Evolutionary conservation across 768 basidiomycete genomes (phyloP), one percentile per base, ranked within the genome.

Genomic region (Suillus occidentalis): DNA sequence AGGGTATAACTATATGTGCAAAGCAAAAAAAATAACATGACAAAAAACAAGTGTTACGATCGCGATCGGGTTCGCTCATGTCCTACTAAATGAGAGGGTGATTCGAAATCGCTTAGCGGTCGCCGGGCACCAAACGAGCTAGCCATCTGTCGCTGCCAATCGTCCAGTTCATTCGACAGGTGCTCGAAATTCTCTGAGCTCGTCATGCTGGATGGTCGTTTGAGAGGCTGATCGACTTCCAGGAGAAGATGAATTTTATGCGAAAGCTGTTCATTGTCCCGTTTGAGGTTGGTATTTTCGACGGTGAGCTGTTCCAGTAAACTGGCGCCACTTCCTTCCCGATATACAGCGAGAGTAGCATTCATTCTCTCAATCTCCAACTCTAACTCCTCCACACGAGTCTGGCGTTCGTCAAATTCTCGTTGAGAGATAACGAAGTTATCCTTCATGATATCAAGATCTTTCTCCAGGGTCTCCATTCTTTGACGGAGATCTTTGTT

Each of bases 161-260:
- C 91, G 68, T 94, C 92, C 72, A 94, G 76, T 73, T 94, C 91
- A 71, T 85, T 90, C 50, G 89, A 91, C 55, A 93, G 85, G 68
- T 90, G 83, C 72, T 91, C 90, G 68, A 91, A 91, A 72, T 92
- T 91, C 71, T 94, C 93, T 22, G 90, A 92, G 78, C 92, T 94
- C 39, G 92, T 90, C 64, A 85, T 87, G 72, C 92, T 94, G 56
- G 83, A 80, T 50, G 88, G 86, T 39, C 85, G 85, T 37, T 87
- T 87, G 71, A 89, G 93, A 25, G 90, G 86, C 69, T 91, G 90
- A 70, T 94, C 92, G 52, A 92, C 93, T 71, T 95, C 93, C 61
- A 97, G 85, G 18, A 97, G 82, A 56, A 96, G 83, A 63, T 88
- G 91, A 70, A 97, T 94, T 83, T 94, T 95, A 75, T 93, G 92